Evolutionary conservation across 495 filamentous ascomycete species (phyloP).

Genomic region (Hyphodiscus hymeniophilus): DNA sequence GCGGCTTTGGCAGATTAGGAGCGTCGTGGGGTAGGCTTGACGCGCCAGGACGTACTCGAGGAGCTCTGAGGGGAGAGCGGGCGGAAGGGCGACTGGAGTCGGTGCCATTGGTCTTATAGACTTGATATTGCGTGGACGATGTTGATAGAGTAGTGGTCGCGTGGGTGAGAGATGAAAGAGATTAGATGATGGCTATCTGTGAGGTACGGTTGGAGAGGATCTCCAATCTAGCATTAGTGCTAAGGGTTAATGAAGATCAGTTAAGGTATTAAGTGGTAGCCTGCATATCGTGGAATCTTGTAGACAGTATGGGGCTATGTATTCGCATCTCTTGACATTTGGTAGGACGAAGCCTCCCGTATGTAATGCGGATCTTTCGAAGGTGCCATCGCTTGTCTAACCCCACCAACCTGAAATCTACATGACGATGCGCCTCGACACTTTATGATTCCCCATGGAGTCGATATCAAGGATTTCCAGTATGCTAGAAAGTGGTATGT

Average conservation of each 20-base stretch:
- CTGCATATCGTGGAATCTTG: no score
- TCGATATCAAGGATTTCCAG: constrained; percentile 92
- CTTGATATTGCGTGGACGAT: background rate
- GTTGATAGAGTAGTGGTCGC: no score
- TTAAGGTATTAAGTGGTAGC: no score
- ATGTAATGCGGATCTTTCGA: background rate
- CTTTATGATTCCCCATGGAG: constrained; percentile 54
- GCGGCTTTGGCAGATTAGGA: constrained; percentile 64
- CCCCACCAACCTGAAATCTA: constrained; percentile 14
- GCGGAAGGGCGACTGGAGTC: constrained; percentile 30
- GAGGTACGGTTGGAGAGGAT: background rate
- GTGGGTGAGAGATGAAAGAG: no score
- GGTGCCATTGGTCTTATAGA: constrained; percentile 5
- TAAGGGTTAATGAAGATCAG: constrained; percentile 12
- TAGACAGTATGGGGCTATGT: background rate
- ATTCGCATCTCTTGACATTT: background rate
- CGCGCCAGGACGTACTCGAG: constrained; percentile 53
- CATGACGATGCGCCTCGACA: constrained; percentile 13
- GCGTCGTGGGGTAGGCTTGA: constrained; percentile 43
- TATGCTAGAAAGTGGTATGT: constrained; percentile 82
- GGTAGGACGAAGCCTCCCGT: background rate
- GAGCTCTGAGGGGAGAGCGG: constrained; percentile 48
- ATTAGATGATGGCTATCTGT: background rate
- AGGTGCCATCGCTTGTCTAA: constrained; percentile 11
- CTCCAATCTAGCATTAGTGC: constrained; percentile 17